Evolutionary conservation across 495 filamentous ascomycete species (phyloP).

Genomic region (Daldinia caldariorum): DNA sequence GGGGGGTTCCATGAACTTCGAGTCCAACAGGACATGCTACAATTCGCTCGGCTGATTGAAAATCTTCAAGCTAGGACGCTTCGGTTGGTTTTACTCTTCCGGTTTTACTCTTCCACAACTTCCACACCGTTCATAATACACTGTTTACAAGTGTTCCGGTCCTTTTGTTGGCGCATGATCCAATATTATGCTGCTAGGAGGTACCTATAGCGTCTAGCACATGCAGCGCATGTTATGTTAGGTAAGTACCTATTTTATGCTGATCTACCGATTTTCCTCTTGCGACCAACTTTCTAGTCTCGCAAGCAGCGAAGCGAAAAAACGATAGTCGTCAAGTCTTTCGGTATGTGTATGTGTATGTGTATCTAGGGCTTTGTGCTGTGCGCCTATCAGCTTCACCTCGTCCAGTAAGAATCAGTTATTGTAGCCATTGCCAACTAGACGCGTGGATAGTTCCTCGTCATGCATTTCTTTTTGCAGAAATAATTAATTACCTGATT

Average conservation of each 20-base stretch:
- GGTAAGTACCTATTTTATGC: background rate
- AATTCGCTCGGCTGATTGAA: background rate
- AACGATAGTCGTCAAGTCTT: conserved; percentile 1
- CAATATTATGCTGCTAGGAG: background rate
- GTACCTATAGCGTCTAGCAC: background rate
- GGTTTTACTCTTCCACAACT: background rate
- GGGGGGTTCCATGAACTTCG: conserved; percentile 1
- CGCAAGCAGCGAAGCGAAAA: background rate
- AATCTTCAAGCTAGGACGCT: background rate
- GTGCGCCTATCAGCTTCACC: background rate
- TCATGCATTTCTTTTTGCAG: conserved; percentile 28
- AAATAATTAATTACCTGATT: conserved; percentile 32
- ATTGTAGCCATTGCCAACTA: conserved; percentile 19
- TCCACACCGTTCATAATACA: background rate
- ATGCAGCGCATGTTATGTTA: background rate
- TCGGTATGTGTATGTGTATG: background rate
- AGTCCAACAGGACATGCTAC: background rate
- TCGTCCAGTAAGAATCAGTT: conserved; percentile 17
- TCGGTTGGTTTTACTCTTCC: background rate
- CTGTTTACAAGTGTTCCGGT: background rate
- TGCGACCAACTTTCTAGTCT: background rate
- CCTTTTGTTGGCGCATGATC: background rate
- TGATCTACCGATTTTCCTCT: conserved; percentile 5
- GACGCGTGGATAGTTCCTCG: conserved; percentile 37
- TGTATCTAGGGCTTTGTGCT: conserved; percentile 6